Base-by-base conservation (phyloP, 805 yeast species). In the Lachancea cidri region DNA sequence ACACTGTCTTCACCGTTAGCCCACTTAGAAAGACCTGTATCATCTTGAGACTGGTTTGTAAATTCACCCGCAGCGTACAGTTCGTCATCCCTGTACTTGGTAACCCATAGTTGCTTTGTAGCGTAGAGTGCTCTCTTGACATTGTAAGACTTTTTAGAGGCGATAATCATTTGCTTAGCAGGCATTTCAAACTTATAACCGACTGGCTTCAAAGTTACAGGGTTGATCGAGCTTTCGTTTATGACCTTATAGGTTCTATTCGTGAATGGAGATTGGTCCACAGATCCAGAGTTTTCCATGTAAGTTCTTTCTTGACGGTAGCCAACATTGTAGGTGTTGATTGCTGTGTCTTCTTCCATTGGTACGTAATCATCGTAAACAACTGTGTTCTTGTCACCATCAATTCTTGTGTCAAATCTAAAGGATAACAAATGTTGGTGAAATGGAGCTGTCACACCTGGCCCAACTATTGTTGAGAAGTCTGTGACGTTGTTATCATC, bases 51-150 rank as follows among this genome's bases (percentile, higher is more conserved):
- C 67, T 84, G 94, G 64, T 84, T 85, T 47, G 94, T 84, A 71
- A 84, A 83, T 60, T 83, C 89, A 62, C 94, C 94, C 44, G 88
- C 89, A 38, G 89, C 87, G 50, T 71, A 84, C 53, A 82, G 63
- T 65, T 83, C 77, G 57, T 81, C 73, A 58, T 85, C 93, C 47
- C 68, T 67, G 67, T 83, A 81, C 62, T 83, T 83, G 50, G 91
- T 81, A 50, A 83, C 88, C 89, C 91, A 84, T 49, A 84, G 64
- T 60, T 82, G 91, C 60, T 84, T 72, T 17, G 89, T 82, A 31
- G 89, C 86, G 56, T 74, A 84, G 44, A 68, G 70, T 15, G 91
- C 91, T 71, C 93, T 79, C 65, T 72, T 79, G 50, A 69, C 71
- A 58, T 83, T 83, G 68, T 64, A 77, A 2, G 87, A 78, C 32